phyloP scores from a whole-genome alignment of 2,329 filamentous ascomycete species.

The Cadophora gregata region DNA sequence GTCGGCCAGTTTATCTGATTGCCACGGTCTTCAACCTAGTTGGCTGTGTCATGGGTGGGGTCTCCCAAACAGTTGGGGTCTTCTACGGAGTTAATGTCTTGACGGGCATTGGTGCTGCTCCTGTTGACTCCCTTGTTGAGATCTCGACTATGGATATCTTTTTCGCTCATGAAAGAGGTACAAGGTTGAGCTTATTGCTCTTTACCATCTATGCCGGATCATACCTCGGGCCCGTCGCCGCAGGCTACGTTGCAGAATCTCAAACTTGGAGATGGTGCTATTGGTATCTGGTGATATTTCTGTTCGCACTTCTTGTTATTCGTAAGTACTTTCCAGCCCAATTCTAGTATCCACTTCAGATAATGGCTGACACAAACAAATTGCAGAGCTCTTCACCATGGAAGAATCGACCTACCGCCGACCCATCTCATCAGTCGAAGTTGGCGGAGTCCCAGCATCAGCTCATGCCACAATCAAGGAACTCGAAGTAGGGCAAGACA shows the following conservation, averaged over 20 bases:
- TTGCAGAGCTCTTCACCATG: slow-evolving; percentile 20
- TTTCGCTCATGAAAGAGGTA: slow-evolving; percentile 30
- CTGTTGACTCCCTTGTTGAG: slow-evolving; percentile 28
- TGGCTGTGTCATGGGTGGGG: slow-evolving; percentile 26
- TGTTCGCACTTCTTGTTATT: slow-evolving; percentile 20
- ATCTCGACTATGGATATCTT: slow-evolving; percentile 31
- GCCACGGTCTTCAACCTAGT: slow-evolving; percentile 29
- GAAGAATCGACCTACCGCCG: slow-evolving; percentile 24
- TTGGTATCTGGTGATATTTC: slow-evolving; percentile 28
- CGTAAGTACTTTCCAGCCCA: neutral
- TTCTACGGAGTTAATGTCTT: slow-evolving; percentile 30
- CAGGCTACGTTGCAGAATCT: slow-evolving; percentile 26
- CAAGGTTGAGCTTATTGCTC: slow-evolving; percentile 21
- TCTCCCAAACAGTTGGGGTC: slow-evolving; percentile 21
- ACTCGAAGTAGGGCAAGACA: neutral
- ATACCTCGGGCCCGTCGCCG: slow-evolving; percentile 28
- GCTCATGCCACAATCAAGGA: slow-evolving; percentile 1
- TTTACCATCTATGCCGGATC: slow-evolving; percentile 25
- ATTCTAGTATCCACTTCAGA: neutral
- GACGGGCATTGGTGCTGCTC: slow-evolving; percentile 28
- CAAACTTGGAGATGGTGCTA: slow-evolving; percentile 28
- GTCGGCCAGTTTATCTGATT: slow-evolving; percentile 27
- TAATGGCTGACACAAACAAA: neutral
- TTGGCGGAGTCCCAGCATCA: neutral
- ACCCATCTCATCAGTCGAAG: neutral